phyloP scores from a whole-genome alignment of 208 protist species.

The Trypanosoma lewisi region DNA sequence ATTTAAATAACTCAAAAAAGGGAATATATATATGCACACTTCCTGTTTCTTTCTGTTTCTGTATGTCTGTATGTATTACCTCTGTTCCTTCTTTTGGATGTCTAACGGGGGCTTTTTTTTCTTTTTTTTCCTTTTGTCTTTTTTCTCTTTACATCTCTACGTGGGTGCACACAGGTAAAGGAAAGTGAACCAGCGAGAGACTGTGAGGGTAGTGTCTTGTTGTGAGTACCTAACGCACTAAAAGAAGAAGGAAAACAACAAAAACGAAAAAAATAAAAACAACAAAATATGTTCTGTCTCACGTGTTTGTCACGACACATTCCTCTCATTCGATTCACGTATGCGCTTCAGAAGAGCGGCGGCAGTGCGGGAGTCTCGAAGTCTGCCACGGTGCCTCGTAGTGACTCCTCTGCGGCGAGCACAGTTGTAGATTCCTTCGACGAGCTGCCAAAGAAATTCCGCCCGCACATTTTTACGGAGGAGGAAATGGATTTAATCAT shows the following conservation, averaged over 20 bases:
- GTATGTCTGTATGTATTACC: not conserved
- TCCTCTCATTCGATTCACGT: conserved; percentile 74
- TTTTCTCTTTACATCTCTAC: not conserved
- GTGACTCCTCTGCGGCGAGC: not conserved
- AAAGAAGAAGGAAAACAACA: not conserved
- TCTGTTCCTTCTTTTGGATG: not conserved
- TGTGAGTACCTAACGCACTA: not conserved
- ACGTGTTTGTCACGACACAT: conserved; percentile 32
- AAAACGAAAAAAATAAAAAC: conserved; percentile 6
- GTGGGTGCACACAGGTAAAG: not conserved
- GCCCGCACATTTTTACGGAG: conserved; percentile 57
- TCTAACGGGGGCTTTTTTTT: too few relatives aligned
- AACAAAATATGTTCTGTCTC: conserved; percentile 33
- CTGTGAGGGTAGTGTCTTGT: too few relatives aligned
- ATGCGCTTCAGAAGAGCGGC: conserved; percentile 66
- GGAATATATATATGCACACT: too few relatives aligned
- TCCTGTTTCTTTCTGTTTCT: conserved; percentile 3
- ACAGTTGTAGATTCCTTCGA: conserved; percentile 49
- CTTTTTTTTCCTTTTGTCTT: not conserved
- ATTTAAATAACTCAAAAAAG: too few relatives aligned
- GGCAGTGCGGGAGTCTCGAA: not conserved
- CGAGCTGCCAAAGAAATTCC: conserved; percentile 59
- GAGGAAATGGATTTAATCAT: conserved; percentile 72
- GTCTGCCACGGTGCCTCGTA: not conserved
- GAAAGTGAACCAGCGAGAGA: too few relatives aligned